Base-by-base conservation (phyloP, 768 basidiomycete genomes). In the Tulasnella sp. region DNA sequence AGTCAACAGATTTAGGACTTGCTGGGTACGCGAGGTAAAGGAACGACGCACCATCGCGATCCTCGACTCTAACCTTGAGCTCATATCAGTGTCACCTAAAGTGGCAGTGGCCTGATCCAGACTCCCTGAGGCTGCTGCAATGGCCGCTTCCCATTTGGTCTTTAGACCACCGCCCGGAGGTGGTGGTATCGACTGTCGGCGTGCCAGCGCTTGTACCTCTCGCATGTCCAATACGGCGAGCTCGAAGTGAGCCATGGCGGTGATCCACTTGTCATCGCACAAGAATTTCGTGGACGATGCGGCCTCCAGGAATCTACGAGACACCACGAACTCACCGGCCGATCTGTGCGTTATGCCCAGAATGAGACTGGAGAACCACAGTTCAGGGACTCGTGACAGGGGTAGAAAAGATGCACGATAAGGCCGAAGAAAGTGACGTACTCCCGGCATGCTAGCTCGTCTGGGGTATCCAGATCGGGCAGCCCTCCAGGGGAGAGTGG, bases 161-260 rank as follows among this genome's bases (percentile, higher is more conserved):
- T 61, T 51, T 27, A 48, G 31, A 19, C 19, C 15, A 5, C 27
- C 46, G 27, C 27, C 46, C n/a, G 27, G 21, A 7, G 46, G 46
- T 10, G 25, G 12, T 17, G 42, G 12, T n/a, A 49, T 34, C 9
- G 57, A 45, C 12, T 38, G 27, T 2, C 21, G 21, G 25, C 30
- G 41, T 10, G 43, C 54, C 22, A 27, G 17, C 17, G 45, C 57
- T 15, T 31, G 46, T n/a, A 50, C 60, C 31, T 53, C 52, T 9
- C 25, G 10, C 41, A 64, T 46, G n/a, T 22, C 62, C 21, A 63
- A 29, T 10, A 63, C 63, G 30, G 62, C 63, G 15, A 60, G 50
- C 45, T 64, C 63, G 42, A 63, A 59, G 27, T 63, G 49, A 2
- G 62, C 58, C 42, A 56, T 43, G 22, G 60, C 34, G 8, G 42